Conservation (phyloP, 2,329 filamentous ascomycete species). For the Elsinoe batatas region DNA sequence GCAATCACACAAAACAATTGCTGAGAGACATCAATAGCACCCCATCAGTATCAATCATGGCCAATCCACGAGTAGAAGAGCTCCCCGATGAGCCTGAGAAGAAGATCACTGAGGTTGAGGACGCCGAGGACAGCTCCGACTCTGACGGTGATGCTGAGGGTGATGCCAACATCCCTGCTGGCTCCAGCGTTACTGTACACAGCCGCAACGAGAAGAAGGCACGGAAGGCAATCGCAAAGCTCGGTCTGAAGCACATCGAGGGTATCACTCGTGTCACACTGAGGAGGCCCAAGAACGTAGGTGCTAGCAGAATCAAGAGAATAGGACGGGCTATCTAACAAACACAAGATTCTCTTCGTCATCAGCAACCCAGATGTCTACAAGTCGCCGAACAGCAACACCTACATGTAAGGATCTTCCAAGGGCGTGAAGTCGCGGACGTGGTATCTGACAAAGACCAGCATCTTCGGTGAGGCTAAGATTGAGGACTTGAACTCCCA, state of each 20-base stretch:
- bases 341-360: slow-evolving; percentile 82
- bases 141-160: slow-evolving; percentile 61
- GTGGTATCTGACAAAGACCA: slow-evolving; percentile 31
- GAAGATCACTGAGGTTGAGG: slow-evolving; percentile 69
- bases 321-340: slow-evolving; percentile 12
- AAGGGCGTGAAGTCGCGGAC: slow-evolving; percentile 7
- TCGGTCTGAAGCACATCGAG: slow-evolving; percentile 89
- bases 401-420: slow-evolving; percentile 74
- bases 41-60: slow-evolving; percentile 54
- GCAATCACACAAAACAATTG: not conserved
- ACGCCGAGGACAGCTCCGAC: slow-evolving; percentile 61
- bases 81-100: slow-evolving; percentile 75
- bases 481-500: slow-evolving; percentile 99
- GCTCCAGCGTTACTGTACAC: slow-evolving; percentile 83
- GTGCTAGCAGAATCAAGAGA: slow-evolving; percentile 32
- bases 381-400: slow-evolving; percentile 98
- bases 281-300: slow-evolving; percentile 96
- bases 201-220: slow-evolving; percentile 99
- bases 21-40: not conserved
- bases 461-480: slow-evolving; percentile 99
- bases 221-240: slow-evolving; percentile 97
- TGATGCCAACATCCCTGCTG: slow-evolving; percentile 63
- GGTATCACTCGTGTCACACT: slow-evolving; percentile 98
- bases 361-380: slow-evolving; percentile 99
- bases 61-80: slow-evolving; percentile 96